These are phyloP conservation scores for Maudiozyma bulderi DNA, from an alignment of 805 yeast genomes.

Conservation along the genomic window DNA sequence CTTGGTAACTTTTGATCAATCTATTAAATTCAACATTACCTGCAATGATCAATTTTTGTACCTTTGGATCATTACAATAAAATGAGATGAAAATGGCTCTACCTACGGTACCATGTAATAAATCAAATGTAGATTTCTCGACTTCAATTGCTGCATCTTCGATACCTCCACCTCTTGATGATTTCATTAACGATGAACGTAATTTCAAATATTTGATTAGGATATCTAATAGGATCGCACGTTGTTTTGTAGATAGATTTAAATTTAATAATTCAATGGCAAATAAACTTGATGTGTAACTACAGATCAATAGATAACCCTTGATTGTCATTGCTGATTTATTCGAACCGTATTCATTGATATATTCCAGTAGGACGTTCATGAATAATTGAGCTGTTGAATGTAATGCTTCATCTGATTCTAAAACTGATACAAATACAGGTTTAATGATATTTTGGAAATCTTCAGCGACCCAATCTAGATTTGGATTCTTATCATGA, in stretches of 20 bases:
- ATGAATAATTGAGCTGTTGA: constrained; percentile 31
- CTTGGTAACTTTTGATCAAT: constrained; percentile 22
- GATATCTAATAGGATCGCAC: constrained; percentile 32
- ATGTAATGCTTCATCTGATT: constrained; percentile 29
- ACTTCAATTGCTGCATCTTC: constrained; percentile 15
- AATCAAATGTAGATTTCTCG: constrained; percentile 25
- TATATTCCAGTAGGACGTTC: constrained; percentile 23
- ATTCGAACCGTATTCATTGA: constrained; percentile 18
- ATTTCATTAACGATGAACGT: constrained; percentile 25
- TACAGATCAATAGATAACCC: constrained; percentile 28
- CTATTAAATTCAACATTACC: constrained; percentile 27
- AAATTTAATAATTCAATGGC: constrained; percentile 29
- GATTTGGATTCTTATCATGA: constrained; percentile 10
- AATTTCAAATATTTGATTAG: constrained; percentile 33
- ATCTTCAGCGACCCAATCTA: constrained; percentile 16
- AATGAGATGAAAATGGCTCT: constrained; percentile 42
- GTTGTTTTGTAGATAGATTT: constrained; percentile 22
- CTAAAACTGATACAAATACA: constrained; percentile 31
- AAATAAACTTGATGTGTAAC: constrained; percentile 30
- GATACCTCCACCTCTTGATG: constrained; percentile 19
- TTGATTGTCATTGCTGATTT: constrained; percentile 26
- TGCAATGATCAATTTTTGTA: constrained; percentile 39
- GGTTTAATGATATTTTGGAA: constrained; percentile 29
- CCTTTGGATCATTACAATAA: constrained; percentile 42
- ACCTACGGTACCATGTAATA: constrained; percentile 36